A percentile compares a stretch with the other conserved stretches of the same genome.
Conservation (phyloP, 78 protist species). For the Tieghemostelium lacteum region DNA sequence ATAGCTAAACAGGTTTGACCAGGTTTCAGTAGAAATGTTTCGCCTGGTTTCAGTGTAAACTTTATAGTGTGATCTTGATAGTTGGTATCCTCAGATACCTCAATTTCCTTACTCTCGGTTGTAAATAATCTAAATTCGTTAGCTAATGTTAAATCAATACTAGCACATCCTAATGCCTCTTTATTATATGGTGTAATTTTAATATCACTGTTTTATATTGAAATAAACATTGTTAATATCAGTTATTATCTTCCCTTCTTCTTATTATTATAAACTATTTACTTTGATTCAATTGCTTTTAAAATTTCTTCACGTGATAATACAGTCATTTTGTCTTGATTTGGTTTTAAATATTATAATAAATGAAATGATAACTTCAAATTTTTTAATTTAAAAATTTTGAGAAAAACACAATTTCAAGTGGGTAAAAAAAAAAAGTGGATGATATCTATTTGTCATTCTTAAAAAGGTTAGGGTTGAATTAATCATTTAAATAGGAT, state of each 20-base stretch:
- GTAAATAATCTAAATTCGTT: constrained; percentile 88
- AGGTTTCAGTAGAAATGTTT: constrained; percentile 76
- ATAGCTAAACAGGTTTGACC: constrained; percentile 84
- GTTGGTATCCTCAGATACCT: constrained; percentile 60
- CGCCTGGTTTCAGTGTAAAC: constrained; percentile 64
- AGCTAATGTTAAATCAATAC: constrained; percentile 83
- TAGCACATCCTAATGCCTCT: constrained; percentile 79
- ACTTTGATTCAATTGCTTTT: constrained; percentile 53
- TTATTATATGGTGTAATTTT: constrained; percentile 68
- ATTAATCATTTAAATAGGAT: too few relatives aligned
- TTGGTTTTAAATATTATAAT: too few relatives aligned
- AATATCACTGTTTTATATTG: constrained; percentile 64
- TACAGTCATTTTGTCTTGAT: constrained; percentile 53
- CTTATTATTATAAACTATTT: neutral
- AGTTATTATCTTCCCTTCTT: neutral
- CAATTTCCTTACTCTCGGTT: constrained; percentile 12
- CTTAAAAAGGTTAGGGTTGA: too few relatives aligned
- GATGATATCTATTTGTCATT: too few relatives aligned
- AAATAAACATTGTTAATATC: neutral
- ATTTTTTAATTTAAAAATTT: too few relatives aligned
- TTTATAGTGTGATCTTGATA: constrained; percentile 86
- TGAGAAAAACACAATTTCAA: too few relatives aligned
- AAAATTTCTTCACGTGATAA: constrained; percentile 77
- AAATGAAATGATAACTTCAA: neutral
- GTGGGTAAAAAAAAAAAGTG: too few relatives aligned